These are phyloP conservation scores for Amanita molliuscula DNA, from an alignment of 768 basidiomycete genomes.

Conservation along the genomic window DNA sequence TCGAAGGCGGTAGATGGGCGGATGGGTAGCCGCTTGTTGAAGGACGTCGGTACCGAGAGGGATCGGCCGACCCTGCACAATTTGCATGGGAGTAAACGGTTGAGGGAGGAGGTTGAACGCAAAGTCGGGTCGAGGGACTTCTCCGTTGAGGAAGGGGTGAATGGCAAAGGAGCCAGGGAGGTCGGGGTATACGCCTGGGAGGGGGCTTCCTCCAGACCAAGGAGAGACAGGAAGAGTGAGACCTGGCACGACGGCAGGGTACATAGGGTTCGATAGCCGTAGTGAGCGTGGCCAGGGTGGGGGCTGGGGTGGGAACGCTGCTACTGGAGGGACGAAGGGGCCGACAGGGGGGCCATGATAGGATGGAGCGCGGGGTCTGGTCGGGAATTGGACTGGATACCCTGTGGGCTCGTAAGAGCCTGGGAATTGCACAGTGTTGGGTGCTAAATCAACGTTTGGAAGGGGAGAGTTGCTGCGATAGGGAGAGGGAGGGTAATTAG, in stretches of 20 bases:
- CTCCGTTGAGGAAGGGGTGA: constrained; percentile 5
- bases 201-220: neutral
- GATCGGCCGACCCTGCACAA: neutral
- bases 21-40: neutral
- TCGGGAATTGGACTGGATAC: neutral
- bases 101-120: neutral
- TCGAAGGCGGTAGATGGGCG: neutral
- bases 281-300: neutral
- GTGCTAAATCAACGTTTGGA: neutral
- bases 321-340: neutral
- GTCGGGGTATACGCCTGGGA: neutral
- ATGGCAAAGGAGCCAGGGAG: neutral
- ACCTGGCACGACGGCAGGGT: neutral
- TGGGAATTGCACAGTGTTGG: constrained; percentile 4
- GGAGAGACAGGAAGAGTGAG: neutral
- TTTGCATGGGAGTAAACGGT: neutral
- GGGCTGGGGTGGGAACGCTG: neutral
- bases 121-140: neutral
- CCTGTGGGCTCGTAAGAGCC: neutral
- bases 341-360: constrained; percentile 3
- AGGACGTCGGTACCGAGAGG: neutral
- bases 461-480: constrained; percentile 4
- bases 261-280: constrained; percentile 1
- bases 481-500: constrained; percentile 4
- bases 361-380: constrained; percentile 4